Conservation (phyloP, 176 grass and related monocot genomes). For the Paspalum vaginatum region DNA sequence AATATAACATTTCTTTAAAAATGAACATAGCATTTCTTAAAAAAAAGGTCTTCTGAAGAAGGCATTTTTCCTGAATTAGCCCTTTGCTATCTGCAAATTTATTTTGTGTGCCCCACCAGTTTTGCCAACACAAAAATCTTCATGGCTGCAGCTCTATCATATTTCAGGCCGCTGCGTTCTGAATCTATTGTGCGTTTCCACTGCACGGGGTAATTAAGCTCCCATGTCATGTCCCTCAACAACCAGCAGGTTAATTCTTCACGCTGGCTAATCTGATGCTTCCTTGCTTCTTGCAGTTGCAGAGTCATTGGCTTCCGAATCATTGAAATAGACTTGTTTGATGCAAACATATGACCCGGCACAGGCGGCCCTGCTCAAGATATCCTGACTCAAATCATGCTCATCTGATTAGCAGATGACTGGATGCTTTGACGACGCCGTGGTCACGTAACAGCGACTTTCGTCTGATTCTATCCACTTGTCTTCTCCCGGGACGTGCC, state of each 20-base stretch:
- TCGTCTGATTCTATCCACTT: constrained; percentile 18
- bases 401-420: no score
- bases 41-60: no score
- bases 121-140: no score
- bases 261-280: not conserved
- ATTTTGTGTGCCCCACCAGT: no score
- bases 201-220: not conserved
- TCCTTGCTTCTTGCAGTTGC: not conserved
- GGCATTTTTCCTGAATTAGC: no score
- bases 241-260: not conserved
- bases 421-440: not conserved
- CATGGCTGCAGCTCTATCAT: no score
- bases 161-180: not conserved
- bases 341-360: not conserved
- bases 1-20: no score
- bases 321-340: not conserved
- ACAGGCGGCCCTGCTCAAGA: not conserved
- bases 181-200: not conserved
- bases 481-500: not conserved
- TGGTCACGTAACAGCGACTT: constrained; percentile 11
- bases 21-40: no score
- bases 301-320: not conserved
- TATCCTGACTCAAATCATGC: not conserved
- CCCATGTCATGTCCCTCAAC: not conserved
- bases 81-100: no score